phyloP scores from a whole-genome alignment of 2,329 filamentous ascomycete species.

The Rutstroemia sydowiana region DNA sequence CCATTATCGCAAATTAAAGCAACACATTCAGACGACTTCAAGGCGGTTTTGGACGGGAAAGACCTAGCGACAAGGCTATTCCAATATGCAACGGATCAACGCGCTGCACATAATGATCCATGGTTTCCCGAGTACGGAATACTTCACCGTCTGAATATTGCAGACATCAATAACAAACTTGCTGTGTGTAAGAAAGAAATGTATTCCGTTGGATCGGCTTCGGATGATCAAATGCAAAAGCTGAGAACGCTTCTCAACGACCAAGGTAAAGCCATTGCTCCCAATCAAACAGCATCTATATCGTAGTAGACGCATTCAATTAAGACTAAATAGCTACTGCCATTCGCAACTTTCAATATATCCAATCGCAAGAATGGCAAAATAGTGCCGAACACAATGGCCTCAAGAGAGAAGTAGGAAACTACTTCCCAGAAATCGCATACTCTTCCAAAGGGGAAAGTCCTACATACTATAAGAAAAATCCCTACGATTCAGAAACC shows the following conservation, averaged over 20 bases:
- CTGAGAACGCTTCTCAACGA: background rate
- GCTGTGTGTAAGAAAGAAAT: background rate
- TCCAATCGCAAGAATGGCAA: background rate
- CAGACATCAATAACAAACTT: background rate
- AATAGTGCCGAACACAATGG: background rate
- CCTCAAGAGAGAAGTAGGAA: background rate
- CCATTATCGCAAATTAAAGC: background rate
- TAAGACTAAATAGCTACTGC: background rate
- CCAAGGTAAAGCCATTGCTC: background rate
- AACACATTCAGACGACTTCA: background rate
- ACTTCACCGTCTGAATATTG: background rate
- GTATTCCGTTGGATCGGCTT: background rate
- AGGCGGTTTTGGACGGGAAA: background rate
- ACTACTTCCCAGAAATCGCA: background rate
- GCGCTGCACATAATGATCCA: background rate
- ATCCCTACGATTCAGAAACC: background rate
- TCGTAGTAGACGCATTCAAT: background rate
- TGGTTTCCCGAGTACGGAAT: background rate
- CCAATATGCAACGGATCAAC: background rate
- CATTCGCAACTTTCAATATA: background rate
- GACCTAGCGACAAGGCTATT: background rate
- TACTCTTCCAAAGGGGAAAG: background rate
- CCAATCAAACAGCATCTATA: background rate
- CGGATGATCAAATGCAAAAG: background rate
- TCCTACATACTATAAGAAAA: no score